Evolutionary conservation across 176 grass and related monocot species (phyloP).

Genomic region (Eleusine coracana): DNA sequence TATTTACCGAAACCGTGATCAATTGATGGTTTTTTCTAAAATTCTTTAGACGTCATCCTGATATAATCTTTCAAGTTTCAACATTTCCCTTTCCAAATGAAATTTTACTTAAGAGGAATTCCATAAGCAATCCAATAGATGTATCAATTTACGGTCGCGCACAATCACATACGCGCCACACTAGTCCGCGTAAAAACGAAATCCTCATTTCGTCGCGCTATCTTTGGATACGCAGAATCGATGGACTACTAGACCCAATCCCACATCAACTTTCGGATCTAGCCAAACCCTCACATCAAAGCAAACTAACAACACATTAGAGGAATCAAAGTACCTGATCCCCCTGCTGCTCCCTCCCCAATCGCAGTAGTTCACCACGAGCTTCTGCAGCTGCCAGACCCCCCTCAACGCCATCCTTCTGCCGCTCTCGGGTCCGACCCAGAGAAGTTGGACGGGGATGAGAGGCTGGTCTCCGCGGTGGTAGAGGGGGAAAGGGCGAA

Average conservation of each 20-base stretch:
- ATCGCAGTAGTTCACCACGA: constrained; percentile 82
- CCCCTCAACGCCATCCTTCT: constrained; percentile 77
- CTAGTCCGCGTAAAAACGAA: not conserved
- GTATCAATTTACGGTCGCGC: not conserved
- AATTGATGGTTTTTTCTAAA: not conserved
- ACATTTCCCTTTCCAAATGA: not conserved
- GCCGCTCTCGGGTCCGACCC: not conserved
- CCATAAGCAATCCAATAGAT: not conserved
- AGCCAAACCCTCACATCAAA: not conserved
- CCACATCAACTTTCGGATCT: constrained; percentile 9
- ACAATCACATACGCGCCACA: not conserved
- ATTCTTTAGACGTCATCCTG: not conserved
- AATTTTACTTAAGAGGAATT: not conserved
- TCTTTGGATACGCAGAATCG: not conserved
- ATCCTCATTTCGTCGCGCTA: not conserved
- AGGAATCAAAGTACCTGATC: constrained; percentile 58
- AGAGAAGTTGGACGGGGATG: not conserved
- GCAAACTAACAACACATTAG: not conserved
- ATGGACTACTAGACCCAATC: not conserved
- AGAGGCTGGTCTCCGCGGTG: not conserved
- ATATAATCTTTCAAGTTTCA: not conserved
- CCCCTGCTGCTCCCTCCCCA: constrained; percentile 92
- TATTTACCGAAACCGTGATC: not conserved
- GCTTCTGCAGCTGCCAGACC: constrained; percentile 86
- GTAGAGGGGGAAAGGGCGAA: not conserved